A percentile compares a stretch with the other conserved stretches of the same genome.
phyloP scores from a whole-genome alignment of 257 asterid species.

The Jacaranda copaia region DNA sequence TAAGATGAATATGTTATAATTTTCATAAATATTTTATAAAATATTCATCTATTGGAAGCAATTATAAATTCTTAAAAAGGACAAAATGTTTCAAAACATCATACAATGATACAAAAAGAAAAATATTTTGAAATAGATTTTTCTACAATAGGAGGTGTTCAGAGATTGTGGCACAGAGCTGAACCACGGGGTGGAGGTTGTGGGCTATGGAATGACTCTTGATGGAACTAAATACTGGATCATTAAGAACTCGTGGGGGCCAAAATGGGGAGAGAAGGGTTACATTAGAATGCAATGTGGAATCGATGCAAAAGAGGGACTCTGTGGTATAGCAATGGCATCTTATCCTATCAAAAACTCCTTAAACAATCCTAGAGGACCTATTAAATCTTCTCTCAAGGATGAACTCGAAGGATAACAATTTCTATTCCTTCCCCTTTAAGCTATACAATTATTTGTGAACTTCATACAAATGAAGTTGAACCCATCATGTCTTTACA shows the following conservation, averaged over 20 bases:
- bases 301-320: conserved; percentile 57
- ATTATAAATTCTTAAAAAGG: no score
- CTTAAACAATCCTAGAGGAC: conserved; percentile 50
- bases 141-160: conserved; percentile 65
- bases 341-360: conserved; percentile 80
- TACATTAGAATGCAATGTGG: conserved; percentile 80
- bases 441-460: conserved; percentile 7
- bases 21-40: no score
- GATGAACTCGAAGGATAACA: conserved; percentile 70
- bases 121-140: not conserved
- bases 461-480: conserved; percentile 23
- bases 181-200: conserved; percentile 83
- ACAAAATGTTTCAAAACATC: no score
- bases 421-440: not conserved
- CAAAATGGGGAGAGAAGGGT: conserved; percentile 90
- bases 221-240: conserved; percentile 82
- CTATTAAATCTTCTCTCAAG: conserved; percentile 37
- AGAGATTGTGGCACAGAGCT: conserved; percentile 70
- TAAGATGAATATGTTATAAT: no score
- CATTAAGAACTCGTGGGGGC: conserved; percentile 86
- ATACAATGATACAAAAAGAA: not conserved
- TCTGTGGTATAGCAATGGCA: conserved; percentile 91
- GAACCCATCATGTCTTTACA: not conserved
- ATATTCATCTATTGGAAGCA: no score
- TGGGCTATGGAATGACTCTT: conserved; percentile 77